phyloP scores from a whole-genome alignment of 441 rosid genomes.

The Flueggea neowawraea region DNA sequence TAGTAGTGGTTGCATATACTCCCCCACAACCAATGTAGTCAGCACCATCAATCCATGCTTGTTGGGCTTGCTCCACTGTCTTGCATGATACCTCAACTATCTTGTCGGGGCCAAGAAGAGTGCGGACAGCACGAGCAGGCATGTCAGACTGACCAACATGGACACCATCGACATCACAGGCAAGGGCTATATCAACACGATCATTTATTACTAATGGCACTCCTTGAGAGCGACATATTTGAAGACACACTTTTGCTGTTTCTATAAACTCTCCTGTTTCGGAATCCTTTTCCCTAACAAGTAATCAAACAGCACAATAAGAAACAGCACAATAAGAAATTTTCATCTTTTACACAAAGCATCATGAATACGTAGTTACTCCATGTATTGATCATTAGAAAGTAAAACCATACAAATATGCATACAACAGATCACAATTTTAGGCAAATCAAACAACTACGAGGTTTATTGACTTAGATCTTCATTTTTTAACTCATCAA shows the following conservation, averaged over 20 bases:
- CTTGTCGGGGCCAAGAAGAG: slow-evolving; percentile 87
- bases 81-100: slow-evolving; percentile 90
- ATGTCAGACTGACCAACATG: slow-evolving; percentile 92
- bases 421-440: too few relatives aligned
- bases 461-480: too few relatives aligned
- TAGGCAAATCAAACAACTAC: too few relatives aligned
- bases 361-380: too few relatives aligned
- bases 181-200: slow-evolving; percentile 82
- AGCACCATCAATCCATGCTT: slow-evolving; percentile 89
- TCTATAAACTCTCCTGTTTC: slow-evolving; percentile 63
- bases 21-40: slow-evolving; percentile 95
- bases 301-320: neutral
- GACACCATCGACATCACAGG: slow-evolving; percentile 87
- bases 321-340: neutral
- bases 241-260: slow-evolving; percentile 70
- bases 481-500: too few relatives aligned
- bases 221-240: slow-evolving; percentile 53
- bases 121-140: slow-evolving; percentile 55
- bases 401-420: too few relatives aligned
- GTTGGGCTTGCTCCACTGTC: slow-evolving; percentile 74
- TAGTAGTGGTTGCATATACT: slow-evolving; percentile 73
- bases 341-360: too few relatives aligned
- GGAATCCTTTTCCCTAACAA: slow-evolving; percentile 70
- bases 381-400: too few relatives aligned
- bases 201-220: slow-evolving; percentile 81